Base-by-base conservation (phyloP, 352 stramenopile genomes). In the Sclerospora graminicola region DNA sequence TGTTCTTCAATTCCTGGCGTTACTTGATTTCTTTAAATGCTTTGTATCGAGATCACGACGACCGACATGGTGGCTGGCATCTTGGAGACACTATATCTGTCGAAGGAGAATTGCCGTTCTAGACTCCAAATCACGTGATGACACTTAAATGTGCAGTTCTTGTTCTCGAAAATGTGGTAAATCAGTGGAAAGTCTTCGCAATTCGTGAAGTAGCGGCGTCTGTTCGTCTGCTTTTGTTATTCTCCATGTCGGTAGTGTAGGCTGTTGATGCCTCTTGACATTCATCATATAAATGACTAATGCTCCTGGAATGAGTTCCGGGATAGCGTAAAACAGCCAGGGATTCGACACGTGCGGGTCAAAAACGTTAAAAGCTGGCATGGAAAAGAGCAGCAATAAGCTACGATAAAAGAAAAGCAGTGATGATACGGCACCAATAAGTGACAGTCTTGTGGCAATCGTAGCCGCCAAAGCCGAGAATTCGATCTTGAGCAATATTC, bases 61-160 rank as follows among this genome's bases (percentile, higher is more conserved):
- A n/a, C n/a, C n/a, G n/a, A n/a, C n/a, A n/a, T n/a, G n/a, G n/a
- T n/a, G n/a, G n/a, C n/a, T n/a, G n/a, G n/a, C n/a, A n/a, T n/a
- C n/a, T n/a, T n/a, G n/a, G n/a, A n/a, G n/a, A n/a, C n/a, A n/a
- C n/a, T n/a, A n/a, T n/a, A n/a, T n/a, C n/a, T n/a, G n/a, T n/a
- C n/a, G n/a, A n/a, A n/a, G n/a, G n/a, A n/a, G n/a, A n/a, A n/a
- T n/a, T n/a, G n/a, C n/a, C n/a, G n/a, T n/a, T n/a, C n/a, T n/a
- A n/a, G n/a, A n/a, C n/a, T n/a, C n/a, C n/a, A n/a, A n/a, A n/a
- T n/a, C n/a, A n/a, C n/a, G n/a, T n/a, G n/a, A n/a, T n/a, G n/a
- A n/a, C n/a, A n/a, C 21, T 84, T 66, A 26, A 62, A 82, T 21
- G 92, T 95, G 56, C 87, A 97, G 64, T 93, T 96, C 46, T 57